Conservation (phyloP, 192 early-diverging fungal genomes). For the Coemansia pectinata region DNA sequence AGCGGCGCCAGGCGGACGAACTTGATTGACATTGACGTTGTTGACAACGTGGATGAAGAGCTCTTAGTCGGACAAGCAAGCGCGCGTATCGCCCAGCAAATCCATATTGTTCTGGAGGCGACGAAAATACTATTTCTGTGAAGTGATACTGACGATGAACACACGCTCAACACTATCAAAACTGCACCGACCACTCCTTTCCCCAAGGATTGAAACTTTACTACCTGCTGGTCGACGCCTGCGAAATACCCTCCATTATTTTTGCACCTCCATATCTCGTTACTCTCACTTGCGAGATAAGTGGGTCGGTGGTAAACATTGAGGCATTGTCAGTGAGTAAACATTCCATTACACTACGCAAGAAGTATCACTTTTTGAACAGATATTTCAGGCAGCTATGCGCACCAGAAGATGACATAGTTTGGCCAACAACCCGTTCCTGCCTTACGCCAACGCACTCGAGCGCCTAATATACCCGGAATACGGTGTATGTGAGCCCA, state of each 20-base stretch:
- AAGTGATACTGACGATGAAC: background rate
- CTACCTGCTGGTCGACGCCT: background rate
- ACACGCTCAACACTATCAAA: background rate
- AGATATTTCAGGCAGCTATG: background rate
- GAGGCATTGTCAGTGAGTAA: background rate
- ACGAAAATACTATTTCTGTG: background rate
- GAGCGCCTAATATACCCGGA: background rate
- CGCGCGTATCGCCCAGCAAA: background rate
- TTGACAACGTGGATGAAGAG: background rate
- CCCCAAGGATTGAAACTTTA: background rate
- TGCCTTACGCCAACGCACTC: background rate
- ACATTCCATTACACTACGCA: background rate
- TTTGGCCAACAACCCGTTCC: background rate
- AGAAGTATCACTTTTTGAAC: background rate
- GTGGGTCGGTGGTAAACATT: too few species aligned
- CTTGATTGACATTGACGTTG: background rate
- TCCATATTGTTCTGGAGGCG: background rate
- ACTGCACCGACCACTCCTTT: background rate
- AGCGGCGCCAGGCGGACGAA: background rate
- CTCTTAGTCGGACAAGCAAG: too few species aligned
- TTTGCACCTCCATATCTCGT: background rate
- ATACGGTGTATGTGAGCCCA: background rate
- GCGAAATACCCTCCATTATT: background rate
- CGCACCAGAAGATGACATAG: too few species aligned
- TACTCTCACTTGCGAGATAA: background rate